Evolutionary conservation across 2,329 filamentous ascomycete species (phyloP).

Genomic region (Biscogniauxia sp.): DNA sequence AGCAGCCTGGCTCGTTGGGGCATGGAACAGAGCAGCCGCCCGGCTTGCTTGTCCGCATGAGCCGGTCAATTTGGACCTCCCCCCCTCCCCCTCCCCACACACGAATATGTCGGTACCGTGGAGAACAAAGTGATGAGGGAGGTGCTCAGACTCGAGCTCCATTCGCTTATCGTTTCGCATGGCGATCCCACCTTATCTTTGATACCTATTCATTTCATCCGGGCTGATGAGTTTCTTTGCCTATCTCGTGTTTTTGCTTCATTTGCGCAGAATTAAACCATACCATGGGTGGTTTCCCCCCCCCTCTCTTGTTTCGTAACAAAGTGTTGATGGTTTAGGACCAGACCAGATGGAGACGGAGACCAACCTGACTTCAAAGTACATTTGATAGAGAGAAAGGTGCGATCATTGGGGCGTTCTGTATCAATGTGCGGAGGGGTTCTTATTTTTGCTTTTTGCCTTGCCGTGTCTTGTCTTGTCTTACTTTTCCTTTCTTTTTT

Average conservation of each 20-base stretch:
- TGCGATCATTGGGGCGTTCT: too few species aligned
- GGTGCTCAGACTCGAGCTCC: not conserved
- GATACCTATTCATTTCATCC: not conserved
- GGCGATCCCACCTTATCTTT: not conserved
- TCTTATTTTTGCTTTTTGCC: not conserved
- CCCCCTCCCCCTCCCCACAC: not conserved
- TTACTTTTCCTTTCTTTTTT: constrained; percentile 4
- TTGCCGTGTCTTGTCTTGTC: constrained; percentile 18
- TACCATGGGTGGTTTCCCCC: not conserved
- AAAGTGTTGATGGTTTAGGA: not conserved
- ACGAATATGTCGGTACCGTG: not conserved
- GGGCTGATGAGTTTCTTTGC: too few species aligned
- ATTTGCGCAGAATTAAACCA: not conserved
- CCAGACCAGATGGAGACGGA: too few species aligned
- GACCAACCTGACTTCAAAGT: too few species aligned
- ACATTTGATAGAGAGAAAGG: too few species aligned
- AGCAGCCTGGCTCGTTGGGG: not conserved
- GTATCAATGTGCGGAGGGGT: not conserved
- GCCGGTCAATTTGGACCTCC: not conserved
- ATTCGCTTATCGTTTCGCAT: not conserved
- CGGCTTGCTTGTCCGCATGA: not conserved
- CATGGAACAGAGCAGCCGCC: not conserved
- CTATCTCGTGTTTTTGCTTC: not conserved
- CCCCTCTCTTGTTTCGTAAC: not conserved
- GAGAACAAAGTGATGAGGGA: not conserved